Evolutionary conservation across 75 land plant species (phyloP).

Genomic region (Gnetum montanum): DNA sequence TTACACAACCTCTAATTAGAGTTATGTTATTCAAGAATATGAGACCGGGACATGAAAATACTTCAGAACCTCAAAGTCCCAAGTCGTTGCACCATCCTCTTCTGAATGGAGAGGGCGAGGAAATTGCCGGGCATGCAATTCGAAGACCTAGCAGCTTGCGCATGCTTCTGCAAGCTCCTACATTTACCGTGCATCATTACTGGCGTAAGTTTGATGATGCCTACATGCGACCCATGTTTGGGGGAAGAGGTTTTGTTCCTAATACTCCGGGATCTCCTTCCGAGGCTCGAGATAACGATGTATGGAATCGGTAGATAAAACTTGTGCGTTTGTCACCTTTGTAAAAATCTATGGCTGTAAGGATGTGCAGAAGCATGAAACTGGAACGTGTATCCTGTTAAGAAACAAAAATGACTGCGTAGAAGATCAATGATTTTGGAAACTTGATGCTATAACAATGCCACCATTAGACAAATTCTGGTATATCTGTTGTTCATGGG

Average conservation of each 20-base stretch:
- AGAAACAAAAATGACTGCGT: too few relatives aligned
- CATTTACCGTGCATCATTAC: constrained; percentile 49
- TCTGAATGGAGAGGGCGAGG: constrained; percentile 27
- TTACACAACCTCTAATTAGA: constrained; percentile 69
- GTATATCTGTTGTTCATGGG: too few relatives aligned
- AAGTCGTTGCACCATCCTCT: constrained; percentile 45
- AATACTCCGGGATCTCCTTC: constrained; percentile 29
- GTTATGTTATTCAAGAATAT: constrained; percentile 41
- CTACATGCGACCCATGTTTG: constrained; percentile 87
- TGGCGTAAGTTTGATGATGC: constrained; percentile 84
- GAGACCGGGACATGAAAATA: constrained; percentile 11
- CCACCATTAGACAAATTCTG: too few relatives aligned
- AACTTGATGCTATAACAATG: too few relatives aligned
- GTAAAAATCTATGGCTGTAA: too few relatives aligned
- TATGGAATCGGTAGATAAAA: constrained; percentile 1
- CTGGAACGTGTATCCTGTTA: too few relatives aligned
- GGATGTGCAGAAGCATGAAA: too few relatives aligned
- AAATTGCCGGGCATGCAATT: constrained; percentile 11
- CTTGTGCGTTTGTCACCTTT: too few relatives aligned
- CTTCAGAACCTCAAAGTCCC: constrained; percentile 63
- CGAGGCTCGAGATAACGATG: constrained; percentile 6
- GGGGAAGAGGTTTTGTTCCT: constrained; percentile 78
- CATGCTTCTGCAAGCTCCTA: constrained; percentile 44
- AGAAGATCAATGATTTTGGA: too few relatives aligned
- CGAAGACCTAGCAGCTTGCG: constrained; percentile 39